phyloP scores from a whole-genome alignment of 2,329 filamentous ascomycete species.

The Penicillium sp. region DNA sequence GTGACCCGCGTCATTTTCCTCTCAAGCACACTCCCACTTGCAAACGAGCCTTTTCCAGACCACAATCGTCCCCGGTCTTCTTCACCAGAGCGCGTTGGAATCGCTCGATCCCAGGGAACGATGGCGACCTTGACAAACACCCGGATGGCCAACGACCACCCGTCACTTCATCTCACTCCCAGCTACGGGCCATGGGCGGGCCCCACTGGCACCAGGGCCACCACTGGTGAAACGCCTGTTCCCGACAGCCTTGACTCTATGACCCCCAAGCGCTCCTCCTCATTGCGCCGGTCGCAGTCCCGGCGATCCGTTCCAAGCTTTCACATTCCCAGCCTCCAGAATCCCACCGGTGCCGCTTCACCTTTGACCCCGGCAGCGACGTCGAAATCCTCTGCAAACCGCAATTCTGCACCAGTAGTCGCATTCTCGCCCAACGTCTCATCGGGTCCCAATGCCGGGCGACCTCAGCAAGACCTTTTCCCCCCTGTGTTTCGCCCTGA shows the following conservation, averaged over 20 bases:
- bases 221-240: constrained; percentile 49
- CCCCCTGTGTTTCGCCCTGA: constrained; percentile 32
- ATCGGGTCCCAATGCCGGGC: constrained; percentile 35
- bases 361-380: neutral
- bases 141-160: neutral
- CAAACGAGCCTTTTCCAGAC: neutral
- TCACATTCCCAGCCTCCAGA: constrained; percentile 27
- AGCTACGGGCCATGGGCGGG: constrained; percentile 17
- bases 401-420: neutral
- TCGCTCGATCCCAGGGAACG: neutral
- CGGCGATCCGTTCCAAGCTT: constrained; percentile 37
- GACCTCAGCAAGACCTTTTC: constrained; percentile 32
- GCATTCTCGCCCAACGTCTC: constrained; percentile 7
- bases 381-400: constrained; percentile 11
- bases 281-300: constrained; percentile 28
- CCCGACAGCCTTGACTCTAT: constrained; percentile 48
- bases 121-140: neutral
- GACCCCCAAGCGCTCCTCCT: constrained; percentile 48
- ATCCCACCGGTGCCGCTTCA: constrained; percentile 15
- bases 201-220: constrained; percentile 54
- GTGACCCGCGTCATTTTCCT: constrained; percentile 11
- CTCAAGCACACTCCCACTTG: neutral
- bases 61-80: neutral
- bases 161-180: constrained; percentile 23
- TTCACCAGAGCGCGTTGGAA: neutral